Base-by-base conservation (phyloP, 2,329 filamentous ascomycete genomes). In the Monosporascus sp. region DNA sequence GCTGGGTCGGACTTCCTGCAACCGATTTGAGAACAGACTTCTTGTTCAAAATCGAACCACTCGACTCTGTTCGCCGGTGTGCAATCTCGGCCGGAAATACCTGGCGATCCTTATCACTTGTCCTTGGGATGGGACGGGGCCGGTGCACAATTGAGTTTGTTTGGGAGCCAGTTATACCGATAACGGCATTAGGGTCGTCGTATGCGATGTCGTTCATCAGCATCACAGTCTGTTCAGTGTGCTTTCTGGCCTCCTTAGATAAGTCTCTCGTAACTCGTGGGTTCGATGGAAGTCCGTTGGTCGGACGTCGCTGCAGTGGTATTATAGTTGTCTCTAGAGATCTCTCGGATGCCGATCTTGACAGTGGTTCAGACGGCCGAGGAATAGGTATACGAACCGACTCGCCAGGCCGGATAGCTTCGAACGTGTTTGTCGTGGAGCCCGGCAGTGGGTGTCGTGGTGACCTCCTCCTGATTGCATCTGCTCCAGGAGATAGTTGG, bases 181-280 rank as follows among this genome's bases (percentile, higher is more conserved):
- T 70, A 2, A 84, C 78, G 1, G 69, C 65, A 27, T 62, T 66
- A 1, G 81, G 79, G 52, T 84, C 71, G 51, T 83, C 71, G 56
- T 82, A 83, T 37, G 79, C 72, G 52, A 83, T 81, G 49, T 78
- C 73, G 54, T 82, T 83, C 49, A 84, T 66, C 51, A 82, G 76
- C 75, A 84, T 77, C 46, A 83, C 74, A 4, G 76, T 82, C 54
- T 77, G 74, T 24, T 76, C 68, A 50, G 68, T 72, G 51, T 60
- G 61, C 17, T 50, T 59, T 49, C 53, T 53, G 7, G 61, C 57
- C 14, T 71, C 71, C 27, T 66, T 61, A 16, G 60, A 55, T 3
- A 67, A 52, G 17, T 59, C 50, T 48, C 64, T 69, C 43, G 72
- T 59, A 11, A 69, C 69, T 36, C 71, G 70, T 3, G 79, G 78